Conservation (phyloP, 2,329 filamentous ascomycete species). For the Trichothecium roseum region DNA sequence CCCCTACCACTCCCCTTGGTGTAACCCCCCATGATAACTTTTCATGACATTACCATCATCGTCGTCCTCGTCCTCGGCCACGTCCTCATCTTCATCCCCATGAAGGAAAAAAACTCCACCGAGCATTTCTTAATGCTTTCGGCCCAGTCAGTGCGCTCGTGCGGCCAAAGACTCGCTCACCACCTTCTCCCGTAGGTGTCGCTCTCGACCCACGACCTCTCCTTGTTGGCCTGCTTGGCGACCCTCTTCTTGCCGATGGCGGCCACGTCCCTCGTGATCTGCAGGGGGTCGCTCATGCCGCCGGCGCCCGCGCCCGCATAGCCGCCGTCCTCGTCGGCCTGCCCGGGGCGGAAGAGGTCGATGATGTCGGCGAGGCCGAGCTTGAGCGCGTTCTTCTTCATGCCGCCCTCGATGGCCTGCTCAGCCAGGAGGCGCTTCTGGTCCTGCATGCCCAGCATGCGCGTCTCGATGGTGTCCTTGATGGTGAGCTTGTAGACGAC, state of each 20-base stretch:
- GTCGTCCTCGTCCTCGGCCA: too few relatives aligned
- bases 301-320: slow-evolving; percentile 3
- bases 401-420: slow-evolving; percentile 75
- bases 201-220: slow-evolving; percentile 16
- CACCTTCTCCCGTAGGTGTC: slow-evolving; percentile 31
- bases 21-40: too few relatives aligned
- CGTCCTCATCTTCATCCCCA: too few relatives aligned
- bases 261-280: slow-evolving; percentile 12
- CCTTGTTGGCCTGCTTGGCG: slow-evolving; percentile 11
- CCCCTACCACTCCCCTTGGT: too few relatives aligned
- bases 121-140: too few relatives aligned
- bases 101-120: too few relatives aligned
- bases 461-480: slow-evolving; percentile 76
- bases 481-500: slow-evolving; percentile 93
- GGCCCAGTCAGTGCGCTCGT: too few relatives aligned
- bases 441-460: slow-evolving; percentile 88
- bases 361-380: slow-evolving; percentile 89
- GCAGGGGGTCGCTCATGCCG: slow-evolving; percentile 9
- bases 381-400: slow-evolving; percentile 66
- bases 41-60: too few relatives aligned
- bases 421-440: slow-evolving; percentile 89
- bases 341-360: slow-evolving; percentile 69
- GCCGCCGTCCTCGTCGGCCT: slow-evolving; percentile 19
- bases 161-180: too few relatives aligned
- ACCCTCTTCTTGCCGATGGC: slow-evolving; percentile 14